Evolutionary conservation across 2,329 filamentous ascomycete species (phyloP).

Genomic region (Phyllosticta ampelicida): DNA sequence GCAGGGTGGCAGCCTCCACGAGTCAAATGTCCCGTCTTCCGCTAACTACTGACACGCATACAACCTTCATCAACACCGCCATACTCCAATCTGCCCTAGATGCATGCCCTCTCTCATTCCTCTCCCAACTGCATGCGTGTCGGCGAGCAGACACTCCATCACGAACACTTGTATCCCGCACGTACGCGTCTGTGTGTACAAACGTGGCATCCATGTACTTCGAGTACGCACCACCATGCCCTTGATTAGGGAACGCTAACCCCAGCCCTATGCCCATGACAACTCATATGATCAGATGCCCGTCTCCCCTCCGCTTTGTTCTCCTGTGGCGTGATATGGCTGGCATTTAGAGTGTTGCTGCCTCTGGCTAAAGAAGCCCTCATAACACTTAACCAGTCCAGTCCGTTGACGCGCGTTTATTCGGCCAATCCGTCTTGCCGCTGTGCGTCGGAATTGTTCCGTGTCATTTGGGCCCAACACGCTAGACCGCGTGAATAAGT

Average conservation of each 20-base stretch:
- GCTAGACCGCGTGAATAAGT: too few species aligned
- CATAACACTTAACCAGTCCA: neutral
- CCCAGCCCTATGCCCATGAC: neutral
- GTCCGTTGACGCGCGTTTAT: too few species aligned
- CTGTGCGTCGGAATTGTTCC: too few species aligned
- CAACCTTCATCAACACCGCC: neutral
- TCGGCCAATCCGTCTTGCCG: too few species aligned
- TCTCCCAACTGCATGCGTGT: neutral
- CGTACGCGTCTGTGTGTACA: neutral
- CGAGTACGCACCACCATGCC: neutral
- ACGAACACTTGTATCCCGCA: too few species aligned
- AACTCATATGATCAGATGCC: neutral
- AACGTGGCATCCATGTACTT: neutral
- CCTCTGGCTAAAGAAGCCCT: neutral
- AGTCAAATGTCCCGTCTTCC: neutral
- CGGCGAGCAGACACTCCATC: too few species aligned
- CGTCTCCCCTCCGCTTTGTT: neutral
- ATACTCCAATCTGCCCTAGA: neutral
- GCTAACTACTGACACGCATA: neutral
- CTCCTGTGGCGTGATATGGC: neutral
- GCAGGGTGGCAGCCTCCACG: too few species aligned
- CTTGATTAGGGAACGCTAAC: too few species aligned
- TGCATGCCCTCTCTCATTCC: neutral
- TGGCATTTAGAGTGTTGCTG: neutral
- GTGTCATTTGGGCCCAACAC: too few species aligned